phyloP scores from a whole-genome alignment of 2,329 filamentous ascomycete species.

The Colletotrichum orchidophilum region DNA sequence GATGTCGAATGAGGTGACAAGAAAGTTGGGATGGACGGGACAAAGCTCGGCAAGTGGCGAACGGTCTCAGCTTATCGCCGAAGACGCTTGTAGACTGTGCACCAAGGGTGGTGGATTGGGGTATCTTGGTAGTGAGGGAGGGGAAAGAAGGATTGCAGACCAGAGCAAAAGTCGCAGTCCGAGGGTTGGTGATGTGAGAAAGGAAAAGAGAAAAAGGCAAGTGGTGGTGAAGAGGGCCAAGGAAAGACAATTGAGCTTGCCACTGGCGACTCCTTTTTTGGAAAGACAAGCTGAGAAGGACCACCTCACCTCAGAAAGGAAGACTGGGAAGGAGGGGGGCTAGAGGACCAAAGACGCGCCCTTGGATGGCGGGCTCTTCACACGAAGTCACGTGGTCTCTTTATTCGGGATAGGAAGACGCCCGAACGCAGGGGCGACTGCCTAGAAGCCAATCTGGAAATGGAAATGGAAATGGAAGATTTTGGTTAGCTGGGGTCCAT shows the following conservation, averaged over 20 bases:
- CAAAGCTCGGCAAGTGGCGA: slow-evolving; percentile 30
- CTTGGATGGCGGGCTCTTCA: slow-evolving; percentile 15
- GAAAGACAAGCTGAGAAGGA: neutral
- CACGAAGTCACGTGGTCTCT: slow-evolving; percentile 32
- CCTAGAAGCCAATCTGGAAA: neutral
- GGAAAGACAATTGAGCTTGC: neutral
- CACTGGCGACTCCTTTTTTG: slow-evolving; percentile 4
- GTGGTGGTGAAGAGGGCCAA: neutral
- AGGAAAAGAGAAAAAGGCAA: neutral
- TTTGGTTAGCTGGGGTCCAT: neutral
- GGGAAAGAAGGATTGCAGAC: neutral
- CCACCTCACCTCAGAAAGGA: neutral
- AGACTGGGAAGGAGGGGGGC: neutral
- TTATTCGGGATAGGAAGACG: slow-evolving; percentile 2
- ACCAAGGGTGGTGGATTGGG: neutral
- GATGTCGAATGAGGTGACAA: neutral
- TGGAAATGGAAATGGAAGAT: no score
- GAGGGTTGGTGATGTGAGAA: neutral
- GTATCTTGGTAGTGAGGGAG: neutral
- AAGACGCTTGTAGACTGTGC: neutral
- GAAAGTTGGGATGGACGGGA: slow-evolving; percentile 27
- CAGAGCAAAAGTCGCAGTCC: neutral
- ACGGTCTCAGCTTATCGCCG: slow-evolving; percentile 30
- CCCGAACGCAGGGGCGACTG: slow-evolving; percentile 1
- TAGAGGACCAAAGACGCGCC: neutral